These are phyloP conservation scores for Suhomyces sp. DNA, from an alignment of 805 yeast species.

Conservation along the genomic window DNA sequence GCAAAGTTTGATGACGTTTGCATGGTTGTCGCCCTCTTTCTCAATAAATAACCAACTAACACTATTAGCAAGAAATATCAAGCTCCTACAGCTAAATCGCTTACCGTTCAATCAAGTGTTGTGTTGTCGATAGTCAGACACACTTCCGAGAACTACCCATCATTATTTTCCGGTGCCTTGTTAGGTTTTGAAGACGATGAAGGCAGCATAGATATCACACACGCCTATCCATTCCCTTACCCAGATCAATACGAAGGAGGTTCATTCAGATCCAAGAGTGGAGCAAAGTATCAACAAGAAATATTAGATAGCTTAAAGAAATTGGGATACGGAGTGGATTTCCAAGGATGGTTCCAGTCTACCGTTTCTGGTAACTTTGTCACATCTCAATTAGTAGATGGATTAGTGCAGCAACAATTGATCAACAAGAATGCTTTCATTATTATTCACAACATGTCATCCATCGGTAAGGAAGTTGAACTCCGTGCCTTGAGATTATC, in stretches of 20 bases:
- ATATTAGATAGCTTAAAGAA: conserved; percentile 59
- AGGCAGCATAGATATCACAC: conserved; percentile 51
- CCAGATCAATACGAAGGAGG: conserved; percentile 64
- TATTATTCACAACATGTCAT: conserved; percentile 68
- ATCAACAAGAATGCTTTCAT: conserved; percentile 55
- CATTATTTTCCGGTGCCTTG: conserved; percentile 66
- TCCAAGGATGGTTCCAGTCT: conserved; percentile 80
- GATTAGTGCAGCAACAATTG: conserved; percentile 64
- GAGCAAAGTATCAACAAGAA: conserved; percentile 67
- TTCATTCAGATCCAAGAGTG: conserved; percentile 59
- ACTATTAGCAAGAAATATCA: conserved; percentile 23
- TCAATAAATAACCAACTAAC: no score
- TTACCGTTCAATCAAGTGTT: conserved; percentile 51
- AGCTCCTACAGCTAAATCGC: conserved; percentile 38
- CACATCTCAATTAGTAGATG: conserved; percentile 64
- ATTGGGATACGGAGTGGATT: conserved; percentile 65
- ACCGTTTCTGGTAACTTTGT: conserved; percentile 69
- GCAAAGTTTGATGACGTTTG: no score
- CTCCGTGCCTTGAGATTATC: conserved; percentile 71
- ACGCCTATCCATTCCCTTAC: conserved; percentile 68
- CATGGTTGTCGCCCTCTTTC: no score
- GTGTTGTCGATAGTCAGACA: conserved; percentile 64
- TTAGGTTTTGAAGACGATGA: conserved; percentile 68
- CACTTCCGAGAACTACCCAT: conserved; percentile 62
- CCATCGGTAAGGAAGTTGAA: conserved; percentile 61